Evolutionary conservation across 1,139 yeast species (phyloP).

Genomic region (Hansenula sp.): DNA sequence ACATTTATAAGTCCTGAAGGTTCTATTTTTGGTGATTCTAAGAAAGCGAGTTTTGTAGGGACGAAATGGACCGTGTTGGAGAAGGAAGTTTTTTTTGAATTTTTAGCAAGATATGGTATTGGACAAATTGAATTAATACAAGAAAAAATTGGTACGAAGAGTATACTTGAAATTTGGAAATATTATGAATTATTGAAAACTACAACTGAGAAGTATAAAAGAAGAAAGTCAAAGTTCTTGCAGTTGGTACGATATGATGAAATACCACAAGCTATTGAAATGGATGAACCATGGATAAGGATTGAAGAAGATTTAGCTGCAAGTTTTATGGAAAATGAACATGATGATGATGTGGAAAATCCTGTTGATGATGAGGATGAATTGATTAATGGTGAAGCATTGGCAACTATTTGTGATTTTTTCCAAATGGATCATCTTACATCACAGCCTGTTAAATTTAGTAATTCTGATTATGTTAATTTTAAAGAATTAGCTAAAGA

Average conservation of each 20-base stretch:
- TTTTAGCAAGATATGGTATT: constrained; percentile 35
- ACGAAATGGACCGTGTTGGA: constrained; percentile 24
- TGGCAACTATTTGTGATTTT: not conserved
- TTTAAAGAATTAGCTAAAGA: too few species aligned
- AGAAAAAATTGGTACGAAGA: constrained; percentile 29
- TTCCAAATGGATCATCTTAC: not conserved
- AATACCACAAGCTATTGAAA: constrained; percentile 41
- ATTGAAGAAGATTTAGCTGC: constrained; percentile 30
- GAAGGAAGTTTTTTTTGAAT: constrained; percentile 25
- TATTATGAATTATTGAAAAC: constrained; percentile 31
- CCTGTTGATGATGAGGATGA: not conserved
- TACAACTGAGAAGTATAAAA: constrained; percentile 23
- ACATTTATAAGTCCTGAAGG: not conserved
- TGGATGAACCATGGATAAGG: constrained; percentile 31
- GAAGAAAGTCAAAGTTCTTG: constrained; percentile 7
- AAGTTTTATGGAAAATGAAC: constrained; percentile 2
- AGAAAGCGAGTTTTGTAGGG: constrained; percentile 12
- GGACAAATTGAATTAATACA: constrained; percentile 31
- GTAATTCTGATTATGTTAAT: not conserved
- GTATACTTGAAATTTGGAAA: constrained; percentile 30
- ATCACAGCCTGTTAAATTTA: not conserved
- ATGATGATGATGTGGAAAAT: constrained; percentile 23
- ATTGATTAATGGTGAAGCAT: not conserved
- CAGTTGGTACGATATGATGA: constrained; percentile 28
- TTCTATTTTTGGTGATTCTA: not conserved